A percentile compares a stretch with the other conserved stretches of the same genome.
These are phyloP conservation scores for Diutina siamensis DNA, from an alignment of 1,139 yeast species.

Conservation along the genomic window DNA sequence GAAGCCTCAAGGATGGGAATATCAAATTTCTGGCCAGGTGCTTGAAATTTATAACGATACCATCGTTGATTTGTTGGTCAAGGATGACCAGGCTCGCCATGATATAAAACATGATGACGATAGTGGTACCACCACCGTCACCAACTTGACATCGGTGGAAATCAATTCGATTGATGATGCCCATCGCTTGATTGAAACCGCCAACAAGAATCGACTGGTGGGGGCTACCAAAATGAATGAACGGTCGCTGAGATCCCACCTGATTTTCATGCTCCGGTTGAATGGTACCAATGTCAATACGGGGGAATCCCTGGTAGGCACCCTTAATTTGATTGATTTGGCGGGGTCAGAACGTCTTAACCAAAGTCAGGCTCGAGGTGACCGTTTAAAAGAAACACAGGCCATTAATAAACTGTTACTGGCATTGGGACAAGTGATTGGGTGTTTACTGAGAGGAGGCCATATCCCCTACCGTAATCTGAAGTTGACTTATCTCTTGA, in stretches of 20 bases:
- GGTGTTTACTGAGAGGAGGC: conserved; percentile 33
- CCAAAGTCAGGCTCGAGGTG: conserved; percentile 68
- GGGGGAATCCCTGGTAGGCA: conserved; percentile 44
- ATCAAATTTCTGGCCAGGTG: conserved; percentile 61
- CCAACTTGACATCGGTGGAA: conserved; percentile 43
- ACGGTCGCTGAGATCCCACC: conserved; percentile 59
- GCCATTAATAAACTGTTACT: conserved; percentile 84
- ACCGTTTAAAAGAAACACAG: conserved; percentile 76
- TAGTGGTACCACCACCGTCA: conserved; percentile 41
- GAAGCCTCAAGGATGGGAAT: conserved; percentile 52
- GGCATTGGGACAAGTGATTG: conserved; percentile 82
- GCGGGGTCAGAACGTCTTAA: conserved; percentile 88
- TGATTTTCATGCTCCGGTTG: conserved; percentile 60
- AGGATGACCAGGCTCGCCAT: conserved; percentile 16
- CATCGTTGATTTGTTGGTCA: conserved; percentile 45
- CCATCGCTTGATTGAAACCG: conserved; percentile 24
- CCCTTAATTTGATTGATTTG: conserved; percentile 63
- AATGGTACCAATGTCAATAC: conserved; percentile 42
- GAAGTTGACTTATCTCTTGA: conserved; percentile 68
- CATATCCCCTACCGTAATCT: conserved; percentile 48
- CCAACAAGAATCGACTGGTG: conserved; percentile 55
- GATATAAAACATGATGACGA: conserved; percentile 67
- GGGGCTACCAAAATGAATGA: conserved; percentile 79
- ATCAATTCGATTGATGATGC: conserved; percentile 43
- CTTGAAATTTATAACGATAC: conserved; percentile 84